Evolutionary conservation across 2,329 filamentous ascomycete species (phyloP).

Genomic region (Iodosphaeria phyllophila): DNA sequence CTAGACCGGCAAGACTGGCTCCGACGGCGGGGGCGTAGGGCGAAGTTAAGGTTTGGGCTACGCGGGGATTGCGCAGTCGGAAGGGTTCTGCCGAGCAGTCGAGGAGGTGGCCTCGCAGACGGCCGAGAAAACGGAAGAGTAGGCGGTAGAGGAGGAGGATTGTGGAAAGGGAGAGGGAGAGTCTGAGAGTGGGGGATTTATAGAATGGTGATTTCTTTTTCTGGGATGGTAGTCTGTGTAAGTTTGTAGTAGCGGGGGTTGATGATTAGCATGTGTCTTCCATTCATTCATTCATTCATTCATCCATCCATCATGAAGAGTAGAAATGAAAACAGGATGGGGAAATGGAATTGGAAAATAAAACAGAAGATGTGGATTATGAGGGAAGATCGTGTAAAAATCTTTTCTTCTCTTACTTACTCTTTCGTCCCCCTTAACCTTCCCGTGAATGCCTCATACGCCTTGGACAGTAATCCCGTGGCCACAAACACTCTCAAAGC

Average conservation of each 20-base stretch:
- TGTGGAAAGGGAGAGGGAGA: slow-evolving; percentile 67
- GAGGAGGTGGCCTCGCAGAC: slow-evolving; percentile 61
- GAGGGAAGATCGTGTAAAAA: too few relatives aligned
- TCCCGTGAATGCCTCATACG: slow-evolving; percentile 33
- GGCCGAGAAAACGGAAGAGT: slow-evolving; percentile 74
- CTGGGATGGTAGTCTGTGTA: slow-evolving; percentile 6
- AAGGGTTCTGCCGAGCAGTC: slow-evolving; percentile 68
- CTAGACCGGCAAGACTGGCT: slow-evolving; percentile 69
- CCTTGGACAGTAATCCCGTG: slow-evolving; percentile 43
- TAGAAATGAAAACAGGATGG: not conserved
- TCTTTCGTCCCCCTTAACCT: slow-evolving; percentile 25
- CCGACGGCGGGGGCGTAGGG: slow-evolving; percentile 76
- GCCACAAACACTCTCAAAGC: slow-evolving; percentile 51
- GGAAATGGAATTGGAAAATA: not conserved
- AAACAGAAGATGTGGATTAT: not conserved
- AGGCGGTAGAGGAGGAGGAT: slow-evolving; percentile 79
- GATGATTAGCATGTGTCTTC: too few relatives aligned
- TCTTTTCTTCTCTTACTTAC: too few relatives aligned
- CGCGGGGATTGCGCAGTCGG: slow-evolving; percentile 61
- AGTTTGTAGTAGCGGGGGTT: too few relatives aligned
- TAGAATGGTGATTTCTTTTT: slow-evolving; percentile 33
- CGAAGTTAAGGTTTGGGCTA: slow-evolving; percentile 60
- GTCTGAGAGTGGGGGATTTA: slow-evolving; percentile 51
- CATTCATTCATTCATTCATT: too few relatives aligned
- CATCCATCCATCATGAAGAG: not conserved